Base-by-base conservation (phyloP, 106 monocot genomes). In the Dendrobium chrysotoxum region DNA sequence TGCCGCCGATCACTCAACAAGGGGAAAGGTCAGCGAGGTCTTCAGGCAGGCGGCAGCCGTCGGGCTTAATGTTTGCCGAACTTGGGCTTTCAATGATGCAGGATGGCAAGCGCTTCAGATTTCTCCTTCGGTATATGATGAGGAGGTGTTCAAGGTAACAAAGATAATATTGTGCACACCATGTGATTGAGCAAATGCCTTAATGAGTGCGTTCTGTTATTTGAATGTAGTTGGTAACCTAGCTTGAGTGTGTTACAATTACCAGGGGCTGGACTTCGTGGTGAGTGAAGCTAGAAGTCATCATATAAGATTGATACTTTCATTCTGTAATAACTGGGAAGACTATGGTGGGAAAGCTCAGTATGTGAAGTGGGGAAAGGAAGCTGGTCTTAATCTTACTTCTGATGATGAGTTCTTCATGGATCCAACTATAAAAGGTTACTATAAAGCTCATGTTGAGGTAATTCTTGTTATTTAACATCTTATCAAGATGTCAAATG, bases 31-130 rank as follows among this genome's bases (percentile, higher is more conserved):
- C 76, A 81, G 68, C 41, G 87, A 90, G 17, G 88, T 90, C 28
- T 80, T 96, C 66, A 66, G 7, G 11, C 87, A 94, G 65, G 92
- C 92, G 11, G 81, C 87, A 1, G 77, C 54, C 4, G 74, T 83
- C 21, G 89, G 92, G 1, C 82, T 96, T 55, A 94, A 84, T 70
- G 93, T 92, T 25, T 96, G 93, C 82, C 76, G 93, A 7, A 94
- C 96, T 55, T 94, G 96, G 96, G 93, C 89, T 53, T 96, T 96
- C 84, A 92, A 90, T 72, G 92, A 94, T 71, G 96, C 84, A 4
- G 85, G 92, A 0, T 90, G 86, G 86, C 73, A 87, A 54, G 92
- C 93, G 20, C 96, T 96, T 17, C 93, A 94, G 86, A 79, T 80
- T 3, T 82, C 88, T 45, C 93, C 92, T 25, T 84, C 80, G 12